These are phyloP conservation scores for Rubia yunnanensis DNA, from an alignment of 257 asterid species.

Conservation along the genomic window DNA sequence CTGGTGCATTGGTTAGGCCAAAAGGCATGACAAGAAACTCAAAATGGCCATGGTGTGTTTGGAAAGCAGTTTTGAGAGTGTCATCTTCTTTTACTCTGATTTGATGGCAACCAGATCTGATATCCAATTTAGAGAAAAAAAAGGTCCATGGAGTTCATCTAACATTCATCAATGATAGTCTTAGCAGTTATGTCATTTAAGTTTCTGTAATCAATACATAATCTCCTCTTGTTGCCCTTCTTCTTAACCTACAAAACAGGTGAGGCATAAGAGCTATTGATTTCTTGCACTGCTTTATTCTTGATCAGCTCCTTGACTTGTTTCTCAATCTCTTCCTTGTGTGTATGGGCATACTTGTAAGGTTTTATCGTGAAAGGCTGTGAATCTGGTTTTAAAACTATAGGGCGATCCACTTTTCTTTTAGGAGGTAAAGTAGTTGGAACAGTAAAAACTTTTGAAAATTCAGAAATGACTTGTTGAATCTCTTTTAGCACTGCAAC, in stretches of 20 bases:
- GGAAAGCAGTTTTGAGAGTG: too few species aligned
- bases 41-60: background rate
- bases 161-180: background rate
- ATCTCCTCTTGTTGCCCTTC: background rate
- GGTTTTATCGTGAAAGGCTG: background rate
- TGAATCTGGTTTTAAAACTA: background rate
- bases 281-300: background rate
- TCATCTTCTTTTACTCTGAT: too few species aligned
- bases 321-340: background rate
- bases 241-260: background rate
- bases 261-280: background rate
- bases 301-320: background rate
- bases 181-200: background rate
- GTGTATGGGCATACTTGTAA: background rate
- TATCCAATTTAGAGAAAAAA: background rate
- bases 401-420: background rate
- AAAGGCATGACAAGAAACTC: background rate
- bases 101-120: background rate
- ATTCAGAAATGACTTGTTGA: background rate
- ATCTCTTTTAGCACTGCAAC: too few species aligned
- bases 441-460: background rate
- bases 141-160: background rate
- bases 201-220: background rate
- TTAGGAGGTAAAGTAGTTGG: background rate
- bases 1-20: background rate